phyloP scores from a whole-genome alignment of 1,284 basidiomycete genomes.

The Tremellales sp. region DNA sequence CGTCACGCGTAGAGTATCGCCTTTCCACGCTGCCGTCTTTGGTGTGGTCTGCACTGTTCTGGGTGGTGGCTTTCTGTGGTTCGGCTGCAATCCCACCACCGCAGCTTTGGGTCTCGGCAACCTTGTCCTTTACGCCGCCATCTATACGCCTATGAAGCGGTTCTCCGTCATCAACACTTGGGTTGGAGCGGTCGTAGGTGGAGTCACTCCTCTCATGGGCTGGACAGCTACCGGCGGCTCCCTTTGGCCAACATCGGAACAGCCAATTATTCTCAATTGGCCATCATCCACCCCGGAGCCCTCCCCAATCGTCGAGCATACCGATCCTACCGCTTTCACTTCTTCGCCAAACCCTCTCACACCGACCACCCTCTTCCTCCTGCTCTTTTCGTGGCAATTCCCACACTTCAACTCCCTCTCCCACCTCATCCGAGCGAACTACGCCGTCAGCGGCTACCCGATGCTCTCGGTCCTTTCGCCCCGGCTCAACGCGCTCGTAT shows the following conservation, averaged over 20 bases:
- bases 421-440: constrained; percentile 78
- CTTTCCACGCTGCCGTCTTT: constrained; percentile 79
- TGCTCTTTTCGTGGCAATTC: constrained; percentile 97
- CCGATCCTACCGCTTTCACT: not conserved
- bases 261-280: constrained; percentile 52
- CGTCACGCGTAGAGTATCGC: constrained; percentile 75
- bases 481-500: constrained; percentile 75
- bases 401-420: constrained; percentile 97
- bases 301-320: not conserved
- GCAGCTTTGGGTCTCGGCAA: constrained; percentile 80
- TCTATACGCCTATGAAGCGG: constrained; percentile 95
- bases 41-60: constrained; percentile 68
- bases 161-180: constrained; percentile 86
- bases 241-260: constrained; percentile 61
- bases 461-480: constrained; percentile 88
- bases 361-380: constrained; percentile 67
- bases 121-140: constrained; percentile 81
- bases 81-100: constrained; percentile 83
- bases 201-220: constrained; percentile 91
- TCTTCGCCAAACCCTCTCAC: constrained; percentile 62
- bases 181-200: constrained; percentile 91
- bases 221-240: constrained; percentile 92
- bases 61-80: constrained; percentile 73
- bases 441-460: constrained; percentile 87
- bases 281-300: constrained; percentile 9